Conservation (phyloP, 208 protist species). For the Leptomonas seymouri region DNA sequence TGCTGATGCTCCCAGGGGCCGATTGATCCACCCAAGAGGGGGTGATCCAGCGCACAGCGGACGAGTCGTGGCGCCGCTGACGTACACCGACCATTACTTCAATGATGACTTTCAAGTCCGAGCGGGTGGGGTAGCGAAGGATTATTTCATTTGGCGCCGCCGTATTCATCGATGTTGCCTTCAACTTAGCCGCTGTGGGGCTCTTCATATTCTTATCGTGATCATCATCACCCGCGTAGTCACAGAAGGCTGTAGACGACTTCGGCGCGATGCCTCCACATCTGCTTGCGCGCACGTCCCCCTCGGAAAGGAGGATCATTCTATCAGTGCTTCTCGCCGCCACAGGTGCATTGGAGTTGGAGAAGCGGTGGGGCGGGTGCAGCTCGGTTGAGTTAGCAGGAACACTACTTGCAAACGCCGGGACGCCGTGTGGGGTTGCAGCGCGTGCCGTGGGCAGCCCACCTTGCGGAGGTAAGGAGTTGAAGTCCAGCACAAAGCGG, state of each 20-base stretch:
- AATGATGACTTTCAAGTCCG: conserved; percentile 64
- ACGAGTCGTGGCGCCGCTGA: conserved; percentile 47
- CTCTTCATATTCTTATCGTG: conserved; percentile 23
- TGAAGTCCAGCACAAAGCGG: conserved; percentile 62
- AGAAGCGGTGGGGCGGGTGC: not conserved
- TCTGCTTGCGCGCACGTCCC: conserved; percentile 2
- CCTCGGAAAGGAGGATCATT: conserved; percentile 16
- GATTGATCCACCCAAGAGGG: conserved; percentile 34
- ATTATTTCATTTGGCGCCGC: conserved; percentile 38
- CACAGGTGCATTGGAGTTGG: not conserved
- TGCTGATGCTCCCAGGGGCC: conserved; percentile 30
- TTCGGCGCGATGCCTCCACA: not conserved
- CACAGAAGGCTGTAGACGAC: conserved; percentile 8
- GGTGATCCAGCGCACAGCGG: conserved; percentile 69
- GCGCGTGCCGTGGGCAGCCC: conserved; percentile 9
- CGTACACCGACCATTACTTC: conserved; percentile 59
- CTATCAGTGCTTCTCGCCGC: conserved; percentile 26
- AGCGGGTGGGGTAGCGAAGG: conserved; percentile 55
- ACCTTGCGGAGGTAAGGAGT: conserved; percentile 19
- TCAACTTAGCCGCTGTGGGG: conserved; percentile 5
- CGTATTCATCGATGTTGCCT: not conserved
- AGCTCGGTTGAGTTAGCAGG: conserved; percentile 12
- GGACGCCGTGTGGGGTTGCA: conserved; percentile 17
- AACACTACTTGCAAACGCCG: conserved; percentile 21
- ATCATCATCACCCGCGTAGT: conserved; percentile 15